Base-by-base conservation (phyloP, 176 grass and related monocot genomes). In the Thalia dealbata region DNA sequence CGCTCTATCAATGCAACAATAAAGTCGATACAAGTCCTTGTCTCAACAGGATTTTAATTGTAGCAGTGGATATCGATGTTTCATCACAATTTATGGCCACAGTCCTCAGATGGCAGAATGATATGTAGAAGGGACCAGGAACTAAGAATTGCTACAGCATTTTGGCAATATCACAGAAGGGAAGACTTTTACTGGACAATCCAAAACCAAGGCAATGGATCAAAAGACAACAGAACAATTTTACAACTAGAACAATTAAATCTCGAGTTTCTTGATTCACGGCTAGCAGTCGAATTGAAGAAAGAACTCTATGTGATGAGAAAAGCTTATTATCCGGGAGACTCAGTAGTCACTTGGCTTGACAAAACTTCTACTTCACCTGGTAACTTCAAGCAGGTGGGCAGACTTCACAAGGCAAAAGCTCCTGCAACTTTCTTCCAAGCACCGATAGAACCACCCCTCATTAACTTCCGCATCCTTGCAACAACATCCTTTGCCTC, bases 391-490 rank as follows among this genome's bases (percentile, higher is more conserved):
- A 16, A 32, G 12, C 14, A 32, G 19, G 12, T 30, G 25, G 23
- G n/a, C 22, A 24, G 8, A 61, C 56, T 8, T 61, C 56, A 61
- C 16, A 72, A 68, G 0, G 79, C 27, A 61, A 91, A 83, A 22
- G 65, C 52, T 79, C 83, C 62, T 81, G 91, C 88, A n/a, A 87
- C 71, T 75, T 96, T 91, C 46, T 75, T 78, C 92, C 92, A 96
- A 67, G 86, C 86, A 67, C 87, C 56, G 7, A 60, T 79, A 73
- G 81, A 79, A 59, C 87, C 76, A 7, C 81, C 88, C 75, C 78
- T 87, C 3, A 84, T 72, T 18, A 13, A 74, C 66, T 87, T 96
- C 58, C 80, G 75, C 86, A 96, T 85, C 1, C 50, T 64, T 23
- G 75, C 19, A 12, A 74, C 7, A 0, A 96, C 25, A 27, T 96